Conservation (phyloP, 139 green algal genomes). For the Pseudopediastrum boryanum region DNA sequence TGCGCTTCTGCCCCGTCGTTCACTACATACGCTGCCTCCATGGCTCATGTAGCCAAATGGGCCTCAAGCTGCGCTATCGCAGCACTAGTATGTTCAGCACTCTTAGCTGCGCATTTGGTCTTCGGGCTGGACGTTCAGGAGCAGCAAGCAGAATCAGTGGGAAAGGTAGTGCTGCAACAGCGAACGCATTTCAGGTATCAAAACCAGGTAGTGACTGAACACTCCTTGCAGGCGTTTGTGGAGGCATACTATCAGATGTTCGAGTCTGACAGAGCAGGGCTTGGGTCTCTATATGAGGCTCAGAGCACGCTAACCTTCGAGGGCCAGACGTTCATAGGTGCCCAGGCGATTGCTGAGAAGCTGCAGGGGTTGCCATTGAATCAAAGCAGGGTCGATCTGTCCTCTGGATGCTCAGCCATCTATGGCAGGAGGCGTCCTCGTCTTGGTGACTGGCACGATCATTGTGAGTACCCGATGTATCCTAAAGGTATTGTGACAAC, state of each 20-base stretch:
- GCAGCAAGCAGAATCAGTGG: too few species aligned
- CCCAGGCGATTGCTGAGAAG: constrained; percentile 76
- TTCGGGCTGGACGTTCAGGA: too few species aligned
- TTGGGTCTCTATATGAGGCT: constrained; percentile 87
- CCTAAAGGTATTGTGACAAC: too few species aligned
- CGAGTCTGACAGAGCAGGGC: constrained; percentile 73
- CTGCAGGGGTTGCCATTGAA: constrained; percentile 83
- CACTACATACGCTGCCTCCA: too few species aligned
- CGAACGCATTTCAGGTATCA: too few species aligned
- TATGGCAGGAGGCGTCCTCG: constrained; percentile 76
- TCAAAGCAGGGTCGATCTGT: constrained; percentile 72
- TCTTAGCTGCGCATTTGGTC: too few species aligned
- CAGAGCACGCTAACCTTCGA: constrained; percentile 87
- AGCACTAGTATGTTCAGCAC: too few species aligned
- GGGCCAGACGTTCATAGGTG: constrained; percentile 77
- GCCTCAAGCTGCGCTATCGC: too few species aligned
- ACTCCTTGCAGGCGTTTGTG: constrained; percentile 82
- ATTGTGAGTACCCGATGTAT: too few species aligned
- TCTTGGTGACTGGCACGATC: constrained; percentile 89
- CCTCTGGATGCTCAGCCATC: constrained; percentile 89
- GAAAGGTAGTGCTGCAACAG: too few species aligned
- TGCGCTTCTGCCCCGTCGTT: too few species aligned
- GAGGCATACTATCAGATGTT: constrained; percentile 97
- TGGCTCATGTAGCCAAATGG: too few species aligned
- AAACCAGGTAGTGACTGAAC: neutral